phyloP scores from a whole-genome alignment of 2,329 filamentous ascomycete genomes.

The Botrytis hyacinthi region DNA sequence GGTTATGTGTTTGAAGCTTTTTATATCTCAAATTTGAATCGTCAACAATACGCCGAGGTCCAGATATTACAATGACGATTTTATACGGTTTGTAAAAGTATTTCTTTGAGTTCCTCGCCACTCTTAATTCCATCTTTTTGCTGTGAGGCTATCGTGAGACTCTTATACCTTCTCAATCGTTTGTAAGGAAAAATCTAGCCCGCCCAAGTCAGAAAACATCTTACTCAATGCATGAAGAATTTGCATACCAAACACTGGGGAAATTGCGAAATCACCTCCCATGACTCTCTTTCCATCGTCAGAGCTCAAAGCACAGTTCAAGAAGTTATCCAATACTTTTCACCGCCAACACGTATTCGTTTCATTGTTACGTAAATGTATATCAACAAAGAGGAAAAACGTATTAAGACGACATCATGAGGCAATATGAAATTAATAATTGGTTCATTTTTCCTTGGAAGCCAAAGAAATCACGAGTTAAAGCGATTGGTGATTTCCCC shows the following conservation, averaged over 20 bases:
- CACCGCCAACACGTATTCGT: slow-evolving; percentile 14
- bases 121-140: background rate
- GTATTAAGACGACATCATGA: slow-evolving; percentile 9
- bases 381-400: background rate
- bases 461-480: slow-evolving; percentile 9
- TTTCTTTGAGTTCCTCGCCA: background rate
- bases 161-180: slow-evolving; percentile 2
- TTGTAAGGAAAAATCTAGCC: background rate
- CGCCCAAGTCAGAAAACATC: background rate
- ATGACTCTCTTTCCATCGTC: slow-evolving; percentile 16
- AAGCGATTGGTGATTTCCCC: slow-evolving; percentile 14
- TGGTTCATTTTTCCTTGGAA: background rate
- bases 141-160: slow-evolving; percentile 8
- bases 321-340: slow-evolving; percentile 16
- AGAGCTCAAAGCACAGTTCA: slow-evolving; percentile 17
- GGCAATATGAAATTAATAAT: slow-evolving; percentile 12
- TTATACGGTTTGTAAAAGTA: background rate
- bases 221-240: slow-evolving; percentile 10
- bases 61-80: background rate
- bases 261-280: slow-evolving; percentile 16
- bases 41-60: background rate
- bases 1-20: background rate
- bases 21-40: background rate
- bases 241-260: slow-evolving; percentile 11
- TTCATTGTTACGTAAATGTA: slow-evolving; percentile 22